A percentile compares a stretch with the other conserved stretches of the same genome.
phyloP scores from a whole-genome alignment of 2,329 filamentous ascomycete species.

The Penicillium sp. region DNA sequence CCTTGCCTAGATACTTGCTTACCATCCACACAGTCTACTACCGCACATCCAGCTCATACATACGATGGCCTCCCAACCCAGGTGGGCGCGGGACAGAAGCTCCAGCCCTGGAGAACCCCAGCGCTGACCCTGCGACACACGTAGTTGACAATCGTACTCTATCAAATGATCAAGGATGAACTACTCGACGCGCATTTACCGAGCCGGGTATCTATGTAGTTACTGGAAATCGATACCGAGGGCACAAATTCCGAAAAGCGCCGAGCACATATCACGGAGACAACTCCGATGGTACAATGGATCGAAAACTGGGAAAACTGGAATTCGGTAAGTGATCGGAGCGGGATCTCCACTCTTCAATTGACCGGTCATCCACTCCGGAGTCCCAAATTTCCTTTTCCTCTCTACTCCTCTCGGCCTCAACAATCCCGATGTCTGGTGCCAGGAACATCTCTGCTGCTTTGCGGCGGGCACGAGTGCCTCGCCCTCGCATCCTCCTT shows the following conservation, averaged over 20 bases:
- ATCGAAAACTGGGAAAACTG: not conserved
- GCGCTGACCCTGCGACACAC: too few relatives aligned
- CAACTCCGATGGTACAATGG: slow-evolving; percentile 7
- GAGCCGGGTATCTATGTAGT: not conserved
- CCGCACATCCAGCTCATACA: too few relatives aligned
- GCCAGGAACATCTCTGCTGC: slow-evolving; percentile 28
- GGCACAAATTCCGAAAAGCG: slow-evolving; percentile 5
- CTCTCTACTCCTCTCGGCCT: not conserved
- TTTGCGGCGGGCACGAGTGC: slow-evolving; percentile 32
- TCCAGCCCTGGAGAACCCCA: too few relatives aligned
- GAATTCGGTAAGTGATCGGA: slow-evolving; percentile 16
- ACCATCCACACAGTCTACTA: too few relatives aligned
- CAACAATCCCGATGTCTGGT: slow-evolving; percentile 26
- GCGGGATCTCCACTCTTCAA: slow-evolving; percentile 20
- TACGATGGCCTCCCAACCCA: too few relatives aligned
- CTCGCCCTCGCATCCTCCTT: slow-evolving; percentile 23
- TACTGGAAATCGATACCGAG: not conserved
- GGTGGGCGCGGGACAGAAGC: too few relatives aligned
- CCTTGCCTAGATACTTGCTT: too few relatives aligned
- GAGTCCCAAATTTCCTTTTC: slow-evolving; percentile 16
- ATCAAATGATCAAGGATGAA: not conserved
- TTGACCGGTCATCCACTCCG: slow-evolving; percentile 8
- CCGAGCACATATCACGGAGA: slow-evolving; percentile 7
- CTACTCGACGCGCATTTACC: not conserved
- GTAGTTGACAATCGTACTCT: not conserved